Conservation (phyloP, 2,329 filamentous ascomycete genomes). For the Talaromyces sp. region DNA sequence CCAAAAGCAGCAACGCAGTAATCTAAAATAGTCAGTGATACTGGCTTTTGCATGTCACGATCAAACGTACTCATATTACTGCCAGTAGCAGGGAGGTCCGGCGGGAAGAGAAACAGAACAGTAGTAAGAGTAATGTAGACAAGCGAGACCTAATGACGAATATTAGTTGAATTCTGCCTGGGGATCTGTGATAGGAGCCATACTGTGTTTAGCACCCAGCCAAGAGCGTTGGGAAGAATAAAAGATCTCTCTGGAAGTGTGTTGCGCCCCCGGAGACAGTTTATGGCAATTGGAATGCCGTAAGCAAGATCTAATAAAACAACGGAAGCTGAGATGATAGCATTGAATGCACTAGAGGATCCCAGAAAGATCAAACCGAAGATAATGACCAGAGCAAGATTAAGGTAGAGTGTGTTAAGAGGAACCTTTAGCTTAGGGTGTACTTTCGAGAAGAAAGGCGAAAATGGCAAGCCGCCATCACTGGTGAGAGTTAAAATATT, state of each 20-base stretch:
- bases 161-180: constrained; percentile 2
- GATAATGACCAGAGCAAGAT: constrained; percentile 63
- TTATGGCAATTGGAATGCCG: constrained; percentile 72
- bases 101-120: constrained; percentile 74
- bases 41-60: not conserved
- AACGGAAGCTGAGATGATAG: constrained; percentile 70
- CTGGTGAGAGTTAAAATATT: constrained; percentile 29
- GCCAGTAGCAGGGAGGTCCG: constrained; percentile 63
- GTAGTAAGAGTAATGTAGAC: constrained; percentile 71
- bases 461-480: constrained; percentile 68
- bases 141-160: constrained; percentile 54
- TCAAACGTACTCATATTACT: constrained; percentile 67
- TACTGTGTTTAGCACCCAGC: constrained; percentile 63
- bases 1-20: constrained; percentile 58
- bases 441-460: constrained; percentile 62
- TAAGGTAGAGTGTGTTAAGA: constrained; percentile 66
- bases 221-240: constrained; percentile 56
- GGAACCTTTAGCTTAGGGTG: constrained; percentile 65
- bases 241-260: constrained; percentile 66
- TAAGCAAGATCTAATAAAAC: constrained; percentile 74
- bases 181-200: constrained; percentile 10
- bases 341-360: constrained; percentile 68
- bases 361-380: constrained; percentile 73
- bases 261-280: constrained; percentile 66
- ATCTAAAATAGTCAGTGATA: constrained; percentile 28